Conservation (phyloP, 371 early-diverging fungal species). For the Coemansia sp. region DNA sequence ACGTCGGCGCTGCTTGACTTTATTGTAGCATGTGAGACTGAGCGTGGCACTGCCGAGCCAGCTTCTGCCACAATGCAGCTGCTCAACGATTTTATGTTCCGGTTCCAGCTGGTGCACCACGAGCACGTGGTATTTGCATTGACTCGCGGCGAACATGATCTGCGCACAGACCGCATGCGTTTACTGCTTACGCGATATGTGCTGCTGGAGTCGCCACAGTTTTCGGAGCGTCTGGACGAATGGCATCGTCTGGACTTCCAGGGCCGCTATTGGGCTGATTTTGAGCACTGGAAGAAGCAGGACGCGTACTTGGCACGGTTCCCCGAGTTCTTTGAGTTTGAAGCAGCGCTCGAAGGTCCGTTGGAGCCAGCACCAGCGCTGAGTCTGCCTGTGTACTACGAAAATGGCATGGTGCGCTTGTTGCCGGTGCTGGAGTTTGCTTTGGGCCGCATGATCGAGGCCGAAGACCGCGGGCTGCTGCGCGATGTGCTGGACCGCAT, state of each 20-base stretch:
- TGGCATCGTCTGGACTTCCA: conserved; percentile 67
- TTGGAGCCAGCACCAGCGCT: conserved; percentile 62
- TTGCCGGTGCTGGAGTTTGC: conserved; percentile 66
- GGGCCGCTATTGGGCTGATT: conserved; percentile 72
- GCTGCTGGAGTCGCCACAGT: conserved; percentile 62
- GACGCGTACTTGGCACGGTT: conserved; percentile 62
- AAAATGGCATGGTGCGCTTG: conserved; percentile 67
- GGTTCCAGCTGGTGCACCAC: conserved; percentile 65
- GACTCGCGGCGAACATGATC: conserved; percentile 61
- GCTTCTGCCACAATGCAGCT: conserved; percentile 22
- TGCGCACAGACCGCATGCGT: conserved; percentile 55
- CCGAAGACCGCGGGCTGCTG: conserved; percentile 61
- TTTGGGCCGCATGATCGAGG: conserved; percentile 69
- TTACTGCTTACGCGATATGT: conserved; percentile 57
- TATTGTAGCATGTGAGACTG: conserved; percentile 55
- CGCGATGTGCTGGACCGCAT: conserved; percentile 63
- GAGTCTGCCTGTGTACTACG: conserved; percentile 69
- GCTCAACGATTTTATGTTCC: conserved; percentile 71
- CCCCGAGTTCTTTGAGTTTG: conserved; percentile 76
- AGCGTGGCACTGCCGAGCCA: conserved; percentile 11
- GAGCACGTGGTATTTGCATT: conserved; percentile 73
- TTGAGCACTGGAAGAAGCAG: conserved; percentile 65
- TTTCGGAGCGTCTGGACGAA: conserved; percentile 60
- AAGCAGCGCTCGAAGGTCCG: conserved; percentile 58
- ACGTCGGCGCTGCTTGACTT: conserved; percentile 68